These are phyloP conservation scores for Cucumis melo DNA, from an alignment of 306 rosid species.

Conservation along the genomic window DNA sequence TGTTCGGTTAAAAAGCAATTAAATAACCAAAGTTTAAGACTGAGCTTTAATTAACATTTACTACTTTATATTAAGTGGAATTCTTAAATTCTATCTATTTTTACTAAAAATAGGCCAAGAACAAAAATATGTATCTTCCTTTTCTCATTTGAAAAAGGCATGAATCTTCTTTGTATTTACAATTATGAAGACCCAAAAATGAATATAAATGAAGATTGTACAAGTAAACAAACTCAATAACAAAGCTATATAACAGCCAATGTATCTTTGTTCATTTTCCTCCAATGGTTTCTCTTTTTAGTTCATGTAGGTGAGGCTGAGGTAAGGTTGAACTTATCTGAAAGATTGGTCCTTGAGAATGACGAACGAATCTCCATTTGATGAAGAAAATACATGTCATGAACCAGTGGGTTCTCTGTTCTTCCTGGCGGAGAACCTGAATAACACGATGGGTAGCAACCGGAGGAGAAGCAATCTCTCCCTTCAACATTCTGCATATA, in stretches of 20 bases:
- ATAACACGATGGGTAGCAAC: conserved; percentile 45
- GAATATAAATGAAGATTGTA: background rate
- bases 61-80: too few species aligned
- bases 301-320: background rate
- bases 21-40: too few species aligned
- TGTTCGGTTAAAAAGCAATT: too few species aligned
- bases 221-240: background rate
- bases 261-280: background rate
- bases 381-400: conserved; percentile 59
- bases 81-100: too few species aligned
- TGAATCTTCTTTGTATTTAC: background rate
- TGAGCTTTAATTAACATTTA: too few species aligned
- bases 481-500: conserved; percentile 28
- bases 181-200: background rate
- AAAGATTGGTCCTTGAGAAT: conserved; percentile 27
- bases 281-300: background rate
- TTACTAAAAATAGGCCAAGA: background rate
- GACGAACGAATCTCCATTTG: conserved; percentile 55
- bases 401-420: conserved; percentile 62
- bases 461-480: conserved; percentile 31
- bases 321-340: background rate
- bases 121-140: background rate
- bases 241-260: background rate
- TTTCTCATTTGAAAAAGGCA: background rate
- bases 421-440: conserved; percentile 71